Evolutionary conservation across 139 green algal species (phyloP).

Genomic region (Zygnema cylindricum): DNA sequence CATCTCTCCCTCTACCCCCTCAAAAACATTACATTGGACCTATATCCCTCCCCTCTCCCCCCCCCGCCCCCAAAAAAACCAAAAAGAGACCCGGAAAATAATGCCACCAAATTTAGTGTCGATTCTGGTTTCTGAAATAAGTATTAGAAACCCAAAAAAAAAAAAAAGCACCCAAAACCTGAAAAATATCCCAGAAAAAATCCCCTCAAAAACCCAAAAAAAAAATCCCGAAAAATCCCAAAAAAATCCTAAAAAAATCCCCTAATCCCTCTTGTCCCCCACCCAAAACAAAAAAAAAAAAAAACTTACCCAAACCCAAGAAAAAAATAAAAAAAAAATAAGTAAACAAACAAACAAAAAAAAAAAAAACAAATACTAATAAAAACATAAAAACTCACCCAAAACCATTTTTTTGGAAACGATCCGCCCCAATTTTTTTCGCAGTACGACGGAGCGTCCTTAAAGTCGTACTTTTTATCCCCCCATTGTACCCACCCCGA

Average conservation of each 20-base stretch:
- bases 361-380: too few species aligned
- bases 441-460: slow-evolving; percentile 62
- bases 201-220: background rate
- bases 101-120: background rate
- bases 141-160: background rate
- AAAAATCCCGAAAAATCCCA: too few species aligned
- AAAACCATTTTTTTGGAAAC: slow-evolving; percentile 78
- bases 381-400: too few species aligned
- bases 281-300: too few species aligned
- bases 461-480: slow-evolving; percentile 71
- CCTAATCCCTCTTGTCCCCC: too few species aligned
- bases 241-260: too few species aligned
- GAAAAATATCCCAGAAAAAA: background rate
- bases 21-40: slow-evolving; percentile 90
- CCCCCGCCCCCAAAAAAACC: too few species aligned
- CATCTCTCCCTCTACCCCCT: slow-evolving; percentile 69
- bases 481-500: slow-evolving; percentile 91
- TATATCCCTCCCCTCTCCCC: too few species aligned
- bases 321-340: too few species aligned
- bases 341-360: too few species aligned
- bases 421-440: slow-evolving; percentile 98
- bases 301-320: too few species aligned
- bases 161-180: background rate
- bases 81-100: slow-evolving; percentile 3
- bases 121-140: background rate